Base-by-base conservation (phyloP, 805 yeast species). In the Kuraishia cidri region DNA sequence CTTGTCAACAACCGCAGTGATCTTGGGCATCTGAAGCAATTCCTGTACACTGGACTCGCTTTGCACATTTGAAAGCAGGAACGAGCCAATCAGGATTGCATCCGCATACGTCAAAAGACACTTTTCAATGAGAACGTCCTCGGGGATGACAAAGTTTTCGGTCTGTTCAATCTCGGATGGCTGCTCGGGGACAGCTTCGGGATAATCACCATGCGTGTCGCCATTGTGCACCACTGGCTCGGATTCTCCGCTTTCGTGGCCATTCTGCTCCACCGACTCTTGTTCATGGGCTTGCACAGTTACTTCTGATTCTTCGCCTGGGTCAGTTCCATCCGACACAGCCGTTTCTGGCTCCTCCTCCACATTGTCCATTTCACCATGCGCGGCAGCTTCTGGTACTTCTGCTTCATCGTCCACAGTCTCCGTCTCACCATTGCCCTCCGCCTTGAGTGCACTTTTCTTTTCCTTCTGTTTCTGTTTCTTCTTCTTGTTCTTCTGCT, bases 401-500 rank as follows among this genome's bases (percentile, higher is more conserved):
- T n/a, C n/a, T n/a, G n/a, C n/a, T n/a, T 29, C 37, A 25, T 29
- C 16, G 20, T 19, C 16, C 6, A 8, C 15, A n/a, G 12, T 12
- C 9, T 30, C 36, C 2, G 11, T 14, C 10, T 20, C 24, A 11
- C 10, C 32, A 29, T 31, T 20, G 13, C 35, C 34, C 10, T 18
- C 35, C 13, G 21, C 19, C 21, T 19, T 11, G 30, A 30, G 33
- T 4, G 30, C 22, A 15, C 27, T 21, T 2, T 21, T 33, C 9
- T 26, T 14, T 2, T 20, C 29, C 20, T 21, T 26, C 17, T 33
- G 33, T 12, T 16, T 33, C 31, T 25, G 24, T 18, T 20, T 19
- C 18, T 6, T 34, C 32, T 10, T 35, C 39, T 28, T 27, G 24
- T 10, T 33, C 32, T 22, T 33, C 32, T 4, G 11, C 28, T 19